Base-by-base conservation (phyloP, 2,329 filamentous ascomycete species). In the Penicillium sp. region DNA sequence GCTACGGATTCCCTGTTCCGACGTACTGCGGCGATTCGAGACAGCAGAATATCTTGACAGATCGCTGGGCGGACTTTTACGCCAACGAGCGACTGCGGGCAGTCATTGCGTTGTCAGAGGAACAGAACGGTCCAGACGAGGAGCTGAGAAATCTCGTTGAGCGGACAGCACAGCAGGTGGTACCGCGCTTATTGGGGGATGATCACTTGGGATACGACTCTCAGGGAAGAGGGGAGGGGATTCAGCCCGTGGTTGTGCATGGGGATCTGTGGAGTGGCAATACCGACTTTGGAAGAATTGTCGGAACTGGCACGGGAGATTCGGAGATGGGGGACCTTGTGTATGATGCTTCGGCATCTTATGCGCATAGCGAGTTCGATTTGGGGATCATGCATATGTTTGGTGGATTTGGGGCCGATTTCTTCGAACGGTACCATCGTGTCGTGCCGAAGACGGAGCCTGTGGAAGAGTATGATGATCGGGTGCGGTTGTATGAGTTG, bases 341-440 rank as follows among this genome's bases (percentile, higher is more conserved):
- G 1, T 96, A 83, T 63, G 91, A 96, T 63, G 83, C 90, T 0
- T 85, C 85, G 2, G 79, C 82, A 37, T 86, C 86, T 54, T 96
- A 94, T 63, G 88, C 85, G 1, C 90, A 96, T 65, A 85, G 79
- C 1, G 91, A 97, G 73, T 96, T 85, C 67, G 91, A 96, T 57
- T 73, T 95, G 45, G 91, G 91, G 0, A 95, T 95, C 56, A 96
- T 96, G 90, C 81, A 79, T 44, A 95, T 96, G 90, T 97, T 96
- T 76, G 90, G 90, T 0, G 91, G 91, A 0, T 95, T 94, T 67
- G 83, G 83, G 0, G 60, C 67, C 0, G 67, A 63, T 1, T 95
- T 95, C 60, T 83, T 86, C 76, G 77, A 77, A 29, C 88, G 93
- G 64, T 97, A 96, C 65, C 81, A 87, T 65, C 66, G 73, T 35